phyloP scores from a whole-genome alignment of 345 rosid species.

The Bretschneidera sinensis region DNA sequence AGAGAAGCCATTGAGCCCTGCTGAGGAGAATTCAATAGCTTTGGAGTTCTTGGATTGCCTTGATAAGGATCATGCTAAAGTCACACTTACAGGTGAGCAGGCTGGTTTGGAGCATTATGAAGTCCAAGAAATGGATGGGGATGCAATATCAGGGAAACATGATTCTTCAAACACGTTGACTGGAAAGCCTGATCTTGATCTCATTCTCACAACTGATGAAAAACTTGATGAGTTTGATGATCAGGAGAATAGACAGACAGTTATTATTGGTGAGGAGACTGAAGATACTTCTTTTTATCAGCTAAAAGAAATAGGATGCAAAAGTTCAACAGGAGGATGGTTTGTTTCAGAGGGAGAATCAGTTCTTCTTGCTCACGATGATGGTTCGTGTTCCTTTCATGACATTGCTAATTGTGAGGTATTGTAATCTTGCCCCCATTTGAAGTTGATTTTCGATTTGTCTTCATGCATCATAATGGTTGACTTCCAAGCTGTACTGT shows the following conservation, averaged over 20 bases:
- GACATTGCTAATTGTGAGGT: conserved; percentile 93
- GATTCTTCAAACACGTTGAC: conserved; percentile 26
- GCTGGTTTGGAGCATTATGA: conserved; percentile 32
- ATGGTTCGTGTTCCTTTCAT: conserved; percentile 87
- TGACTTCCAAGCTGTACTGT: conserved; percentile 3
- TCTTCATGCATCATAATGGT: not conserved
- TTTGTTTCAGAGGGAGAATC: conserved; percentile 98
- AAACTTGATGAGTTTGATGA: conserved; percentile 76
- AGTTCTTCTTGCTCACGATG: conserved; percentile 79
- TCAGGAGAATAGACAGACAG: conserved; percentile 48
- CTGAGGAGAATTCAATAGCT: conserved; percentile 52
- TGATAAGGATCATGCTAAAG: conserved; percentile 34
- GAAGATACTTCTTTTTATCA: conserved; percentile 48
- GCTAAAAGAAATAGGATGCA: conserved; percentile 62
- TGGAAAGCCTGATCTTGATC: conserved; percentile 33
- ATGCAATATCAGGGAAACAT: conserved; percentile 34
- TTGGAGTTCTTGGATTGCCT: conserved; percentile 57
- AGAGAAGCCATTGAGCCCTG: conserved; percentile 32
- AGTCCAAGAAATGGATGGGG: conserved; percentile 55
- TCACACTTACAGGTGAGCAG: conserved; percentile 15
- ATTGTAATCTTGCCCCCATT: conserved; percentile 4
- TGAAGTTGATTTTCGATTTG: not conserved
- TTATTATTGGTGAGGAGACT: conserved; percentile 42
- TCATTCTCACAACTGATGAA: conserved; percentile 68
- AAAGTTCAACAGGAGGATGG: conserved; percentile 86